phyloP scores from a whole-genome alignment of 2,329 filamentous ascomycete species.

The Pestalotiopsis sp. region DNA sequence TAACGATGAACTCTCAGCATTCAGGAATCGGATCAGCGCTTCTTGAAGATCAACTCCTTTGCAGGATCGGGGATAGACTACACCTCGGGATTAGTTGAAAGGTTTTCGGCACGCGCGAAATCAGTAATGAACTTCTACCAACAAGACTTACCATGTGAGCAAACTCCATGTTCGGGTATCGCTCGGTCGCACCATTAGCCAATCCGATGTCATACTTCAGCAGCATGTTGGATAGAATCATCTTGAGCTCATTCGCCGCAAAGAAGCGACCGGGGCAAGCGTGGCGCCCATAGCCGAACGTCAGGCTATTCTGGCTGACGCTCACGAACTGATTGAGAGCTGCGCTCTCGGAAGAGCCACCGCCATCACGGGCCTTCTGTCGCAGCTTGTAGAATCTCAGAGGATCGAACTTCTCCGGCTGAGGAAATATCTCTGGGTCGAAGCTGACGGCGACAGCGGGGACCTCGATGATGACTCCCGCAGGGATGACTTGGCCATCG shows the following conservation, averaged over 20 bases:
- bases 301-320: constrained; percentile 32
- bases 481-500: constrained; percentile 44
- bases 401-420: constrained; percentile 31
- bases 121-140: neutral
- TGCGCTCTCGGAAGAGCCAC: constrained; percentile 26
- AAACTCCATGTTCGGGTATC: constrained; percentile 10
- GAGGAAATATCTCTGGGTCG: constrained; percentile 31
- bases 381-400: constrained; percentile 32
- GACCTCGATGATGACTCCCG: constrained; percentile 18
- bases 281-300: constrained; percentile 44
- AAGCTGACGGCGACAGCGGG: constrained; percentile 15
- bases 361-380: constrained; percentile 20
- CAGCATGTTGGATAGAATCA: neutral
- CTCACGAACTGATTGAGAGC: constrained; percentile 42
- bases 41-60: constrained; percentile 8
- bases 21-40: neutral
- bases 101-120: neutral
- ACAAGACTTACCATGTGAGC: constrained; percentile 9
- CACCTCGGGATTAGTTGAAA: neutral
- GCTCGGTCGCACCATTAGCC: neutral
- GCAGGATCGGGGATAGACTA: constrained; percentile 4
- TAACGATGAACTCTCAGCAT: neutral
- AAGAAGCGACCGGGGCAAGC: constrained; percentile 23
- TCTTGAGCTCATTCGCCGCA: constrained; percentile 5
- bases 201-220: neutral